A percentile compares a stretch with the other conserved stretches of the same genome.
Conservation (phyloP, 257 asterid genomes). For the Primulina tabacum region DNA sequence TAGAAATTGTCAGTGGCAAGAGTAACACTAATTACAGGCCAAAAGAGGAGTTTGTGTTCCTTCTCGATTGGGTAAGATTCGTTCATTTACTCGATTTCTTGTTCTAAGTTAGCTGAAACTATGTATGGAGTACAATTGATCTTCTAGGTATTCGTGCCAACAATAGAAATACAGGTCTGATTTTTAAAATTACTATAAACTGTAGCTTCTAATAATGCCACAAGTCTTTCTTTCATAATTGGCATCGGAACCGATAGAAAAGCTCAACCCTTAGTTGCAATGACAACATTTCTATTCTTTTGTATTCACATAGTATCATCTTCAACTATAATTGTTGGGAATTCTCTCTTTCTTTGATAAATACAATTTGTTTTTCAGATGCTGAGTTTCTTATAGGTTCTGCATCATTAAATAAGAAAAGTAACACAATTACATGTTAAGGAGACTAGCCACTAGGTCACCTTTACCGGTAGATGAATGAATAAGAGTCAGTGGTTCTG, state of each 20-base stretch:
- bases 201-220: neutral
- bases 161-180: neutral
- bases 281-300: neutral
- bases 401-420: neutral
- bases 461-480: neutral
- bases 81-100: neutral
- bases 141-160: neutral
- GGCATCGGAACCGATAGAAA: neutral
- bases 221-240: neutral
- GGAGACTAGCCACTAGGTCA: neutral
- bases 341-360: no score
- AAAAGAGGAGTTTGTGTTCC: conserved; percentile 59
- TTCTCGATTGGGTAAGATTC: conserved; percentile 69
- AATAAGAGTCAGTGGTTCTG: neutral
- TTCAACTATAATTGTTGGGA: neutral
- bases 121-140: neutral
- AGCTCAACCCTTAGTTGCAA: neutral
- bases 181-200: neutral
- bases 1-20: conserved; percentile 70
- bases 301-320: neutral
- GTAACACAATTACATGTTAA: neutral
- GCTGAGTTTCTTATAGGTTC: neutral
- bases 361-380: neutral
- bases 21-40: conserved; percentile 59
- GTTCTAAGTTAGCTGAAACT: neutral